Evolutionary conservation across 2,329 filamentous ascomycete genomes (phyloP).

Genomic region (Hypomyces rosellus): DNA sequence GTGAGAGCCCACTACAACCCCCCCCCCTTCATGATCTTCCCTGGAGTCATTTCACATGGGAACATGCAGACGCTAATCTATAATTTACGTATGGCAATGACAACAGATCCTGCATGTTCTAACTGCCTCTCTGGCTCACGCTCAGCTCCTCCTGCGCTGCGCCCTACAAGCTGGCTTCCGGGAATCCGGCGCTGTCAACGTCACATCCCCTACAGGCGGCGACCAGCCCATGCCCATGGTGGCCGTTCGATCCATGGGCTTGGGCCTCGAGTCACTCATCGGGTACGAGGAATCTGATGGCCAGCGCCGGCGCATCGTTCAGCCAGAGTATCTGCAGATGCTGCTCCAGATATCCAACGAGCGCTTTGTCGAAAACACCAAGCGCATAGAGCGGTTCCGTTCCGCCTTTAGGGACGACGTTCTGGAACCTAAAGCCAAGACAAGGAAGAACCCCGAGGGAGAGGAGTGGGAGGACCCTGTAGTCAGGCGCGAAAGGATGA

Average conservation of each 20-base stretch:
- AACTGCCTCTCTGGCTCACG: conserved; percentile 66
- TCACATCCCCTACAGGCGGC: conserved; percentile 33
- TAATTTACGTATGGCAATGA: background rate
- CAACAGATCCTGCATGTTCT: conserved; percentile 86
- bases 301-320: conserved; percentile 45
- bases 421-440: conserved; percentile 13
- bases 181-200: conserved; percentile 77
- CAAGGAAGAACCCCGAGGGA: conserved; percentile 27
- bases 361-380: conserved; percentile 62
- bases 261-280: conserved; percentile 75
- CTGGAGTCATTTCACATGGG: too few species aligned
- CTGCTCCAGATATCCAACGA: conserved; percentile 68
- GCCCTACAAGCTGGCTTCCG: conserved; percentile 80
- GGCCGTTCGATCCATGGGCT: conserved; percentile 75
- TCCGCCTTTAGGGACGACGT: conserved; percentile 38
- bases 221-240: conserved; percentile 60
- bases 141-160: conserved; percentile 68
- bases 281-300: conserved; percentile 45
- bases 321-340: conserved; percentile 58
- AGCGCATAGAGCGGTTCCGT: conserved; percentile 61
- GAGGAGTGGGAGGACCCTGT: conserved; percentile 50
- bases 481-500: conserved; percentile 48
- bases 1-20: conserved; percentile 44
- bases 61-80: background rate
- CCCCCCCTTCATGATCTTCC: conserved; percentile 2